These are phyloP conservation scores for Borovskyia barvae DNA, from an alignment of 208 protist species.

Conservation along the genomic window DNA sequence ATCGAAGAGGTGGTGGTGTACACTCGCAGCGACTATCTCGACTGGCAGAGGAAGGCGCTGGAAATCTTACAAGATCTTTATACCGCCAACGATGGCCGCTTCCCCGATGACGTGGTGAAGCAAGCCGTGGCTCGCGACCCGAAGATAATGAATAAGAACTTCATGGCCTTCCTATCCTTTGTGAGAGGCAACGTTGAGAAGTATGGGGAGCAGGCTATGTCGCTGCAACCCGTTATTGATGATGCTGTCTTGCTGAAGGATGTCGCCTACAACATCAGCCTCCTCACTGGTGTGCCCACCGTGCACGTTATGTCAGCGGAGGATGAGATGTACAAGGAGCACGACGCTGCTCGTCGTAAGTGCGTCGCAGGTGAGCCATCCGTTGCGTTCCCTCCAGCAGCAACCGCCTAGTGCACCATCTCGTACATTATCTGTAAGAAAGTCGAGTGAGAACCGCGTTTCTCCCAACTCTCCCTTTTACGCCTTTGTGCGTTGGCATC, in stretches of 20 bases:
- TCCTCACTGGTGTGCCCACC: conserved; percentile 59
- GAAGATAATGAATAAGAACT: conserved; percentile 55
- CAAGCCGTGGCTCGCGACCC: conserved; percentile 19
- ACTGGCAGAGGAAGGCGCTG: conserved; percentile 85
- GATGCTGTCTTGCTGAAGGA: conserved; percentile 52
- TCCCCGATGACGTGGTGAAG: conserved; percentile 75
- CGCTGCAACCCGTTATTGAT: conserved; percentile 60
- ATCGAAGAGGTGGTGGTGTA: conserved; percentile 77
- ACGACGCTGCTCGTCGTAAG: conserved; percentile 69
- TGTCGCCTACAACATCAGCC: conserved; percentile 53
- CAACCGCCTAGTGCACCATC: conserved; percentile 17
- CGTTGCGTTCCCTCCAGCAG: conserved; percentile 45
- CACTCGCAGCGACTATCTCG: conserved; percentile 50
- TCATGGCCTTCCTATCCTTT: conserved; percentile 91
- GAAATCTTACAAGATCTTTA: conserved; percentile 62
- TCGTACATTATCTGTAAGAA: too few species aligned
- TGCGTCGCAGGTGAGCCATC: conserved; percentile 71
- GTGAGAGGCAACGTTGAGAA: conserved; percentile 76
- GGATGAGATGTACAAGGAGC: conserved; percentile 64
- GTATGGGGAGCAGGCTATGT: conserved; percentile 76
- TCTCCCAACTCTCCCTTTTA: too few species aligned
- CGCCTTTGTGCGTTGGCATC: too few species aligned
- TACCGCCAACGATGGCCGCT: conserved; percentile 37
- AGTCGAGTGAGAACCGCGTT: too few species aligned
- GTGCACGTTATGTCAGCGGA: conserved; percentile 46